Evolutionary conservation across 2,329 filamentous ascomycete species (phyloP).

Genomic region (Penicillium sp.): DNA sequence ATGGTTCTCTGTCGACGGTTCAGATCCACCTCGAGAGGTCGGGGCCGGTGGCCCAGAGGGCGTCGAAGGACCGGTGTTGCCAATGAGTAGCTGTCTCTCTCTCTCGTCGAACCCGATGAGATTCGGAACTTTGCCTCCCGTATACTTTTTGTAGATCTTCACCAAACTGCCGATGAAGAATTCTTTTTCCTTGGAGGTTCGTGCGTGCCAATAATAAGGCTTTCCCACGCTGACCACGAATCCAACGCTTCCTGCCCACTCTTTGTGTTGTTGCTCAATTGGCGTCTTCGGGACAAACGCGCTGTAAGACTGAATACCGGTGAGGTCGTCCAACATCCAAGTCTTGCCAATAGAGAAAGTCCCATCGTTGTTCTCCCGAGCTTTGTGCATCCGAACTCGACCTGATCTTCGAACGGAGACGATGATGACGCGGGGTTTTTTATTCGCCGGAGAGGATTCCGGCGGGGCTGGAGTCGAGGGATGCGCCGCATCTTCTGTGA

Average conservation of each 20-base stretch:
- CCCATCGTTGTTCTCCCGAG: conserved; percentile 87
- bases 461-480: conserved; percentile 81
- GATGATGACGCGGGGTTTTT: conserved; percentile 88
- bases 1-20: conserved; percentile 18
- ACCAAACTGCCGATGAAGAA: conserved; percentile 96
- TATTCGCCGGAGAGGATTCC: conserved; percentile 63
- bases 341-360: conserved; percentile 97
- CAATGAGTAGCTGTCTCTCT: conserved; percentile 70
- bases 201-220: conserved; percentile 94
- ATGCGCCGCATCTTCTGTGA: conserved; percentile 77
- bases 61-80: conserved; percentile 30
- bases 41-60: conserved; percentile 16
- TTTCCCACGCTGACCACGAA: conserved; percentile 88
- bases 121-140: conserved; percentile 72
- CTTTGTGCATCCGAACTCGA: conserved; percentile 91
- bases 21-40: conserved; percentile 20
- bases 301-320: conserved; percentile 74
- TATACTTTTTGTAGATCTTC: conserved; percentile 97
- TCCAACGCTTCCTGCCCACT: conserved; percentile 77
- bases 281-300: conserved; percentile 53
- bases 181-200: conserved; percentile 92
- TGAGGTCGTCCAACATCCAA: conserved; percentile 90
- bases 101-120: conserved; percentile 75
- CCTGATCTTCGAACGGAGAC: conserved; percentile 89
- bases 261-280: conserved; percentile 55